These are phyloP conservation scores for Myxozyma nipponensis DNA, from an alignment of 805 yeast species.

Conservation along the genomic window DNA sequence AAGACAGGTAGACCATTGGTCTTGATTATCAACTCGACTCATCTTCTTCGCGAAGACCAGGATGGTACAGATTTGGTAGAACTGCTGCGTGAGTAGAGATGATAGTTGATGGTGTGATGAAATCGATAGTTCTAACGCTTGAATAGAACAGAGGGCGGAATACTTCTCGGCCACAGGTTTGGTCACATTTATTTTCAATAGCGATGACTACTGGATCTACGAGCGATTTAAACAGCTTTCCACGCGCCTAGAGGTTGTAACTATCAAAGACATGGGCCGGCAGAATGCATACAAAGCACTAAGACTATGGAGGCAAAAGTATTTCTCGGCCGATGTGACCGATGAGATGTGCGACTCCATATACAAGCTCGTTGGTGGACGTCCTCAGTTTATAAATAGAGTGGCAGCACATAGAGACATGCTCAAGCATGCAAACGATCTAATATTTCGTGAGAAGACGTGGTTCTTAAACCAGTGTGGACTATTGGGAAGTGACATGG, in stretches of 20 bases:
- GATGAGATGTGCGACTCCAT: conserved; percentile 49
- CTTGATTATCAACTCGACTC: conserved; percentile 68
- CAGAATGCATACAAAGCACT: conserved; percentile 54
- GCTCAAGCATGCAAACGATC: conserved; percentile 28
- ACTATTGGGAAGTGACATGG: conserved; percentile 71
- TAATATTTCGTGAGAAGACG: conserved; percentile 75
- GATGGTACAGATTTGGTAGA: conserved; percentile 70
- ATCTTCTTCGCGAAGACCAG: conserved; percentile 68
- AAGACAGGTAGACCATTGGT: conserved; percentile 55
- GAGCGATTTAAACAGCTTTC: conserved; percentile 68
- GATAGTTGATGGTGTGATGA: not conserved
- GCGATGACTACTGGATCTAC: conserved; percentile 85
- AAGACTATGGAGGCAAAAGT: conserved; percentile 40
- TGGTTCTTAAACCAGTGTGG: conserved; percentile 87
- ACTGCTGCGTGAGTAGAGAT: conserved; percentile 44
- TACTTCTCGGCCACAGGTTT: conserved; percentile 68
- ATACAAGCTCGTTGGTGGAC: conserved; percentile 72
- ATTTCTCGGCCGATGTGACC: conserved; percentile 42
- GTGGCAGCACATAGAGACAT: conserved; percentile 59
- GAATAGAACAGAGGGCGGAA: conserved; percentile 73
- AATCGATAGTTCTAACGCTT: no score
- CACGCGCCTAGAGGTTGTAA: conserved; percentile 68
- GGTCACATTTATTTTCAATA: conserved; percentile 65
- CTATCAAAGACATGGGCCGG: conserved; percentile 57
- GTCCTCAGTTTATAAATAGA: conserved; percentile 76